phyloP scores from a whole-genome alignment of 495 filamentous ascomycete genomes.

The Aspergillus mulundensis region DNA sequence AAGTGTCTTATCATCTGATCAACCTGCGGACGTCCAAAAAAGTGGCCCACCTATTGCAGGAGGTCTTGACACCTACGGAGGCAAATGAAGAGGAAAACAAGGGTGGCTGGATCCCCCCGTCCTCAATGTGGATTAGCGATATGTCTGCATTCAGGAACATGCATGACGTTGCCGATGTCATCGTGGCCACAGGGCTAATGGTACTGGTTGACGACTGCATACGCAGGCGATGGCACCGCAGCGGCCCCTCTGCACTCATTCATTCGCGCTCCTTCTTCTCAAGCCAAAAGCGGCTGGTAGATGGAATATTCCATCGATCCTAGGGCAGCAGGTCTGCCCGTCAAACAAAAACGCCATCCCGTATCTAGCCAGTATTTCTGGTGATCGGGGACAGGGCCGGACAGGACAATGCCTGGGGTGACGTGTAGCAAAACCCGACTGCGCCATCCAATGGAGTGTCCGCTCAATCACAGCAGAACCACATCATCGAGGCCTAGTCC shows the following conservation, averaged over 20 bases:
- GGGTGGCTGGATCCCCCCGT: conserved; percentile 90
- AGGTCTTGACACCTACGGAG: conserved; percentile 65
- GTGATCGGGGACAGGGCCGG: neutral
- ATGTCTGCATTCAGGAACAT: conserved; percentile 57
- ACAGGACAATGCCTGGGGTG: neutral
- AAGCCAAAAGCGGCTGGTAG: no score
- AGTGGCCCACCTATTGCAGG: conserved; percentile 84
- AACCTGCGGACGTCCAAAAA: conserved; percentile 57
- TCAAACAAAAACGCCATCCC: neutral
- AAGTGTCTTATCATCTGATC: conserved; percentile 73
- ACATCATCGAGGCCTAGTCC: no score
- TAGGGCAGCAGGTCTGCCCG: conserved; percentile 23
- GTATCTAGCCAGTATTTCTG: neutral
- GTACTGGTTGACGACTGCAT: conserved; percentile 91
- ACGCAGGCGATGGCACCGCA: conserved; percentile 69
- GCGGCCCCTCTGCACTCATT: conserved; percentile 57
- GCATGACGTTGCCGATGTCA: conserved; percentile 83
- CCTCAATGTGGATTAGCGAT: conserved; percentile 84
- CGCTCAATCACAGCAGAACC: neutral
- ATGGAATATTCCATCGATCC: conserved; percentile 64
- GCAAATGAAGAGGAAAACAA: conserved; percentile 67
- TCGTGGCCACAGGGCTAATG: conserved; percentile 86
- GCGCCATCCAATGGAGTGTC: conserved; percentile 2
- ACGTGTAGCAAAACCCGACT: conserved; percentile 3
- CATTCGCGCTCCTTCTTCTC: no score